Conservation (phyloP, 345 rosid genomes). For the Clausena lansium region DNA sequence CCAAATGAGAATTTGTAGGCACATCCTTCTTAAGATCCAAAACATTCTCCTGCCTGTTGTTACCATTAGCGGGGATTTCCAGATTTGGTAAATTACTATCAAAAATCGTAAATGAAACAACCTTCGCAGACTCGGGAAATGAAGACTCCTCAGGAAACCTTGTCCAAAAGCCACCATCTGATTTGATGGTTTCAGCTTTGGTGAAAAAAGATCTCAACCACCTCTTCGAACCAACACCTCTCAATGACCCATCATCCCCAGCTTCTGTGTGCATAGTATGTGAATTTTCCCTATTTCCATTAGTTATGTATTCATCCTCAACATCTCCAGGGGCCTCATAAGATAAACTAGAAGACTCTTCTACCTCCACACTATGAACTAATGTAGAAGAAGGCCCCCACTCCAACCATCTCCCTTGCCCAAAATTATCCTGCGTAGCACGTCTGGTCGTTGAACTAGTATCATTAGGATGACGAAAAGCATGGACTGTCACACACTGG, state of each 20-base stretch:
- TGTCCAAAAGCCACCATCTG: conserved; percentile 57
- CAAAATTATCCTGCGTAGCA: conserved; percentile 39
- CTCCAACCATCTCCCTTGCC: conserved; percentile 80
- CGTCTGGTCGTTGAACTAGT: conserved; percentile 24
- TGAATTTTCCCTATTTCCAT: conserved; percentile 24
- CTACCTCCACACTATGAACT: conserved; percentile 18
- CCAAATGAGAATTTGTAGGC: conserved; percentile 23
- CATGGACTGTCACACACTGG: conserved; percentile 77
- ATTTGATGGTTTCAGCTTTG: conserved; percentile 55
- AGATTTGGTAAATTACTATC: conserved; percentile 40
- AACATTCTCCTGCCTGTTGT: conserved; percentile 23
- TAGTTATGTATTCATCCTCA: conserved; percentile 18
- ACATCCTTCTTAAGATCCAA: conserved; percentile 29
- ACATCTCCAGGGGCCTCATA: conserved; percentile 30
- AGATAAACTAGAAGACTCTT: conserved; percentile 26
- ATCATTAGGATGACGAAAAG: conserved; percentile 51
- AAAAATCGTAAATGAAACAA: conserved; percentile 79
- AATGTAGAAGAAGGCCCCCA: conserved; percentile 68
- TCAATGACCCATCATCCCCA: conserved; percentile 29
- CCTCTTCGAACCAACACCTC: conserved; percentile 49
- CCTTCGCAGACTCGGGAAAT: conserved; percentile 70
- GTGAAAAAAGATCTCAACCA: conserved; percentile 77
- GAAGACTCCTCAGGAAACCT: conserved; percentile 68
- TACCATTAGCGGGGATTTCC: conserved; percentile 36
- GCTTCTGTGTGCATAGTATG: conserved; percentile 15